Base-by-base conservation (phyloP, 805 yeast genomes). In the Komagataella mondaviorum region DNA sequence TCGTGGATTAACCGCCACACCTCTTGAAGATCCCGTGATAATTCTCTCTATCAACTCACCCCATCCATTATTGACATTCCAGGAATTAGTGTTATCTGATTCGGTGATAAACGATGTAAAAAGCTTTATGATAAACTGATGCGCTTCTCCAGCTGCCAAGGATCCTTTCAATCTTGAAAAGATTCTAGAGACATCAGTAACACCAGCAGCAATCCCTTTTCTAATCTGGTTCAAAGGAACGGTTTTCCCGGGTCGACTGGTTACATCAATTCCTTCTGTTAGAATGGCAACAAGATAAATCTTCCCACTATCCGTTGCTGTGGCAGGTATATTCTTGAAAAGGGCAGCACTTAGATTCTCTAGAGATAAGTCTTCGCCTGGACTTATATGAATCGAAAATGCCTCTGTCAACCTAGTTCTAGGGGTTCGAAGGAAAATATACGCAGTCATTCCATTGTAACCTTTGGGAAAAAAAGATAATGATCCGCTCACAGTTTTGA, bases 141-240 rank as follows among this genome's bases (percentile, higher is more conserved):
- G 88, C 0, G 88, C 70, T 59, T 78, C 78, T 51, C 89, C 82
- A 16, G 83, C 65, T 8, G 75, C 69, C 50, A 79, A 67, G 30
- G 81, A 72, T 36, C 85, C 88, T 51, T 77, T 76, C 56, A 77
- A 77, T 53, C 77, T 72, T 6, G 88, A 77, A 60, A 88, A 85
- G 22, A 87, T 77, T 57, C 95, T 76, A 4, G 93, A 80, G 49
- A 88, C 82, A 66, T 88, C 95, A 44, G 88, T 77, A 14, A 85
- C 93, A 63, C 96, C 96, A 3, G 89, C 90, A 44, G 91, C 93
- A 14, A 88, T 78, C 52, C 96, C 96, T 60, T 83, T 81, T 60
- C 86, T 80, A 48, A 84, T 75, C 14, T 48, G 48, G 14, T 46
- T 17, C 36, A 51, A 43, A 6, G 45, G 39, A n/a, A n/a, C n/a